Conservation (phyloP, 306 rosid genomes). For the Alnus rubra region DNA sequence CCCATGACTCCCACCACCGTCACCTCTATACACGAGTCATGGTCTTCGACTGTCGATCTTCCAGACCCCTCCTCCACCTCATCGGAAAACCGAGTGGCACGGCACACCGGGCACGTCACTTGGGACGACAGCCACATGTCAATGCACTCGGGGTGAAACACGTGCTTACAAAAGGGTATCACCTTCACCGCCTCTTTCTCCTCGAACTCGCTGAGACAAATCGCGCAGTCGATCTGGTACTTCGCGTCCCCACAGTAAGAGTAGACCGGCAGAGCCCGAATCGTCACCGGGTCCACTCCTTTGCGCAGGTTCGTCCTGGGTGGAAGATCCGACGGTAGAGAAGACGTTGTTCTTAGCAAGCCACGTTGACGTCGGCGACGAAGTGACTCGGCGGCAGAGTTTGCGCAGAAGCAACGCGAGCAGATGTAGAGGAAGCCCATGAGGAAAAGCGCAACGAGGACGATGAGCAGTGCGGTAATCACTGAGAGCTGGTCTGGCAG, state of each 20-base stretch:
- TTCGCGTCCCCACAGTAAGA: conserved; percentile 17
- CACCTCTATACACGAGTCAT: background rate
- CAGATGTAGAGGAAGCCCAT: conserved; percentile 31
- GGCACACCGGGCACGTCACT: conserved; percentile 58
- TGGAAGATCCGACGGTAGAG: background rate
- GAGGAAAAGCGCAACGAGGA: conserved; percentile 35
- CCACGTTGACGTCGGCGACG: background rate
- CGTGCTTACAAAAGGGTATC: conserved; percentile 52
- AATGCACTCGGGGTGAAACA: conserved; percentile 53
- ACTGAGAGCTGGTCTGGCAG: background rate
- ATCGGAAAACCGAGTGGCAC: conserved; percentile 21
- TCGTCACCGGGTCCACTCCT: background rate
- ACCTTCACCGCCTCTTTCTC: conserved; percentile 38
- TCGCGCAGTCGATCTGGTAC: conserved; percentile 45
- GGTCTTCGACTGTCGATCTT: conserved; percentile 15
- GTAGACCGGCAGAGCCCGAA: conserved; percentile 35
- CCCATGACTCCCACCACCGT: background rate
- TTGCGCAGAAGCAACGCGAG: conserved; percentile 7
- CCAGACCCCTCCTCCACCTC: background rate
- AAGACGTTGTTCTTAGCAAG: background rate
- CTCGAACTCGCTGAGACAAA: conserved; percentile 47
- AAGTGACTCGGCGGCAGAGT: background rate
- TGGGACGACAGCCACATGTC: conserved; percentile 56
- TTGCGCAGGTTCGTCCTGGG: background rate
- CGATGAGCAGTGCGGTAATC: conserved; percentile 22